Evolutionary conservation across 1,284 basidiomycete genomes (phyloP), one percentile per base, ranked within the genome.

Genomic region (Puccinia hordei): DNA sequence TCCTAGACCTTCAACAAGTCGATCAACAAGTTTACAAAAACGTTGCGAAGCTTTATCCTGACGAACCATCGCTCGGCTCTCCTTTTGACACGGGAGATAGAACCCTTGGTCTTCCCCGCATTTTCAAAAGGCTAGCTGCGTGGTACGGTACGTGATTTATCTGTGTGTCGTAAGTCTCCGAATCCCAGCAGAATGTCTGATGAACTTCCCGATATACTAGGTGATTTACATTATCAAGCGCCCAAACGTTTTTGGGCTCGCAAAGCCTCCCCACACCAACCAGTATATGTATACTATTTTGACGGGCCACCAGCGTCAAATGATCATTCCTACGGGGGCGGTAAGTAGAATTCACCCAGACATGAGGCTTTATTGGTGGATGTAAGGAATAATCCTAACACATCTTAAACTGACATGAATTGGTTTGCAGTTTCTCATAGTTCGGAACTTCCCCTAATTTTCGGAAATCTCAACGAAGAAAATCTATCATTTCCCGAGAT

Each of bases 61-160:
- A 82, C 49, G 81, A 81, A 12, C 83, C 81, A 1, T 27, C 41
- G 1, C 24, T 71, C 27, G 83, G 83, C 2, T 82, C 81, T 41
- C 83, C 83, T 1, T 84, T 80, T 81, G 75, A 68, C n/a, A 83
- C 83, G 0, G 83, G 83, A 13, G 61, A 72, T 51, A 13, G 27
- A 17, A 79, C 77, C 17, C 72, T 79, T 35, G 77, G 77, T n/a
- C 66, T 72, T 2, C 77, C 66, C 27, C 22, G 17, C 44, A 79
- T 61, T 22, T 79, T 72, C 57, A 79, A 79, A 51, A 35, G 77
- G 46, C 22, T 79, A 33, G 68, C 77, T 30, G 66, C 77, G 15
- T 79, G 77, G 77, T 72, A 41, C 59, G 77, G 77, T 79, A 63
- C 10, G 77, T 46, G 17, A n/a, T 55, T 61, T 19, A 27, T 38